Percentiles rank a stretch among this genome's conserved stretches.
Conservation (phyloP, 2,329 filamentous ascomycete genomes). For the Rugonectria rugulosa region DNA sequence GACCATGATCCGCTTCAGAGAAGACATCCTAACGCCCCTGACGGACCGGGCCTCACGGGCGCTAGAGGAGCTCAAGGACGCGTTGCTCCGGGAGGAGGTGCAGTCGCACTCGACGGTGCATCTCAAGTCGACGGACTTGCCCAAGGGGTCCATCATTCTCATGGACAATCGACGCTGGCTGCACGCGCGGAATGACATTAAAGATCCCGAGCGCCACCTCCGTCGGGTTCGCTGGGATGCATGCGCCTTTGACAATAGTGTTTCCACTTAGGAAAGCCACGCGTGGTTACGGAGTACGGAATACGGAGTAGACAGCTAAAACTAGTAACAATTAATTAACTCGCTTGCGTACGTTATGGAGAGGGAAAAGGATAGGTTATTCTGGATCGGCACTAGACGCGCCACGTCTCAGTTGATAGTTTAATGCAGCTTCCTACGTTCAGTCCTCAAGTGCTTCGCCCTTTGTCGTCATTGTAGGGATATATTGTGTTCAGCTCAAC, state of each 20-base stretch:
- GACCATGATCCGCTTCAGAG: conserved; percentile 41
- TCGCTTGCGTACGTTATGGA: no score
- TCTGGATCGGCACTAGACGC: no score
- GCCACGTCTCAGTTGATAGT: no score
- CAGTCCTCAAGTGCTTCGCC: no score
- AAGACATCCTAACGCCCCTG: conserved; percentile 42
- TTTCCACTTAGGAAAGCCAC: not conserved
- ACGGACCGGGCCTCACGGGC: conserved; percentile 32
- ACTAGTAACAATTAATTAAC: not conserved
- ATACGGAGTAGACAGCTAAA: no score
- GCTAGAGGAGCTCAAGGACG: conserved; percentile 35
- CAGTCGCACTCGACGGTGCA: conserved; percentile 31
- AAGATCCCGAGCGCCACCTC: conserved; percentile 44
- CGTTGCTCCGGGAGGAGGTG: conserved; percentile 23
- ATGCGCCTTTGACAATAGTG: conserved; percentile 32
- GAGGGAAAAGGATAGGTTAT: no score
- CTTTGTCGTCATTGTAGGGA: no score
- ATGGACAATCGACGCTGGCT: conserved; percentile 47
- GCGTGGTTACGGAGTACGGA: no score
- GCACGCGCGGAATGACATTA: conserved; percentile 43
- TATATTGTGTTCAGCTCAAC: no score
- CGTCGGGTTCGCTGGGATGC: conserved; percentile 47
- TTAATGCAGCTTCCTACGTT: no score
- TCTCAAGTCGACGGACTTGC: conserved; percentile 38
- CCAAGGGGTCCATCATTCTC: conserved; percentile 40